These are phyloP conservation scores for Casaregolazyma suthepensis DNA, from an alignment of 1,139 yeast genomes.

Conservation along the genomic window DNA sequence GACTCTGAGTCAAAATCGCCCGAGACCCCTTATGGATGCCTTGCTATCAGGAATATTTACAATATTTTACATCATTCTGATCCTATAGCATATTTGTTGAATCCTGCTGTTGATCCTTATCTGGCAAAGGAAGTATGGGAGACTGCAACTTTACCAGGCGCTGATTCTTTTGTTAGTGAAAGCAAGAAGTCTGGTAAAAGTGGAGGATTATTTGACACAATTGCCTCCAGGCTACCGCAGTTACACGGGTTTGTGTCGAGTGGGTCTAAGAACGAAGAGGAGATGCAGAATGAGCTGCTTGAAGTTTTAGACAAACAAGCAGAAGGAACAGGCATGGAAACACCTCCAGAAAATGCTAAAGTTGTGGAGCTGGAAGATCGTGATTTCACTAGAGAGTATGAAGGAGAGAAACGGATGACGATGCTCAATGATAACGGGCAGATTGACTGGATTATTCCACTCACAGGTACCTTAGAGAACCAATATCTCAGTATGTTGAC, in stretches of 20 bases:
- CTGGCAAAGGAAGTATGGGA: slow-evolving; percentile 24
- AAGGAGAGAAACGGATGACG: slow-evolving; percentile 27
- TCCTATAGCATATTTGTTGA: slow-evolving; percentile 35
- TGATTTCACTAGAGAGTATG: slow-evolving; percentile 25
- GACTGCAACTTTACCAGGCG: slow-evolving; percentile 27
- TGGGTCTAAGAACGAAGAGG: slow-evolving; percentile 9
- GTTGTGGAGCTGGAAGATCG: slow-evolving; percentile 25
- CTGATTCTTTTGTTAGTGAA: slow-evolving; percentile 18
- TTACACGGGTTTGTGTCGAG: background rate
- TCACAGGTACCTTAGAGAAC: slow-evolving; percentile 33
- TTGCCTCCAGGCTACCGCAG: slow-evolving; percentile 21
- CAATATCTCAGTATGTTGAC: slow-evolving; percentile 38
- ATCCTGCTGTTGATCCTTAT: slow-evolving; percentile 34
- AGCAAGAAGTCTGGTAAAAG: background rate
- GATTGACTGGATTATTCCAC: slow-evolving; percentile 36
- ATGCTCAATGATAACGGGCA: slow-evolving; percentile 39
- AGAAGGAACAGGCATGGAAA: background rate
- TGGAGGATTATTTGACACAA: slow-evolving; percentile 19
- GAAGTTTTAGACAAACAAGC: slow-evolving; percentile 8
- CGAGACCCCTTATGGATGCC: slow-evolving; percentile 33
- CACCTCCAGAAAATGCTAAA: background rate
- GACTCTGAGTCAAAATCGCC: slow-evolving; percentile 5
- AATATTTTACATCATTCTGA: slow-evolving; percentile 38
- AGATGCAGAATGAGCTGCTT: slow-evolving; percentile 7
- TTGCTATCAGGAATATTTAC: slow-evolving; percentile 36